Evolutionary conservation across 257 asterid genomes (phyloP).

Genomic region (Nicotiana noctiflora): DNA sequence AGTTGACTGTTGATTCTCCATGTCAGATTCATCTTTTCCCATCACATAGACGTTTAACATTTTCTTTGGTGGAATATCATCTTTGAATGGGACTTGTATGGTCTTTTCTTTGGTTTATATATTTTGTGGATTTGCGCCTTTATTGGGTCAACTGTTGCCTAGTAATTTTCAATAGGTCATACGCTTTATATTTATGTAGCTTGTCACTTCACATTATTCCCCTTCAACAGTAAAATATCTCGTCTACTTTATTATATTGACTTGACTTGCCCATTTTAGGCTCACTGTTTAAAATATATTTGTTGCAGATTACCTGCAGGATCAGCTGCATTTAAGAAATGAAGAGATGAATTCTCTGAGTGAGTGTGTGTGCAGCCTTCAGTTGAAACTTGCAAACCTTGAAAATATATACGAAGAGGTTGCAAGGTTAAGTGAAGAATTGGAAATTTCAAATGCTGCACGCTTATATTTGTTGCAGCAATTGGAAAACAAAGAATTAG

Average conservation of each 20-base stretch:
- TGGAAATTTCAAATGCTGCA: conserved; percentile 43
- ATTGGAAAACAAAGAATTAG: conserved; percentile 46
- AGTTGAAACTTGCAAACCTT: conserved; percentile 37
- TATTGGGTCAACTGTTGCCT: neutral
- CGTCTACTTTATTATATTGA: neutral
- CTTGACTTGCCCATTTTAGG: neutral
- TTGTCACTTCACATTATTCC: neutral
- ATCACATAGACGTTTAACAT: neutral
- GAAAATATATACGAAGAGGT: conserved; percentile 43
- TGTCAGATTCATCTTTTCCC: neutral
- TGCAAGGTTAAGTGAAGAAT: conserved; percentile 43
- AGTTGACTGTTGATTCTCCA: conserved; percentile 2
- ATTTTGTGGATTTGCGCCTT: neutral
- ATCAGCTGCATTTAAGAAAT: conserved; percentile 63
- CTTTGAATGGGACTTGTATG: neutral
- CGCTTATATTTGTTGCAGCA: conserved; percentile 38
- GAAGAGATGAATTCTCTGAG: conserved; percentile 36
- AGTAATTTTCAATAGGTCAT: neutral
- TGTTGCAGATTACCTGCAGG: conserved; percentile 85
- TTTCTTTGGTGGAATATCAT: neutral
- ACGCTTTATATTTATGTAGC: neutral
- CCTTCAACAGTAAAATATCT: neutral
- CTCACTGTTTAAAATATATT: conserved; percentile 20
- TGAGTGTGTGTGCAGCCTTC: conserved; percentile 49
- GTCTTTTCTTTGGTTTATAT: neutral